These are phyloP conservation scores for Candida sojae DNA, from an alignment of 1,139 yeast genomes.

Conservation along the genomic window DNA sequence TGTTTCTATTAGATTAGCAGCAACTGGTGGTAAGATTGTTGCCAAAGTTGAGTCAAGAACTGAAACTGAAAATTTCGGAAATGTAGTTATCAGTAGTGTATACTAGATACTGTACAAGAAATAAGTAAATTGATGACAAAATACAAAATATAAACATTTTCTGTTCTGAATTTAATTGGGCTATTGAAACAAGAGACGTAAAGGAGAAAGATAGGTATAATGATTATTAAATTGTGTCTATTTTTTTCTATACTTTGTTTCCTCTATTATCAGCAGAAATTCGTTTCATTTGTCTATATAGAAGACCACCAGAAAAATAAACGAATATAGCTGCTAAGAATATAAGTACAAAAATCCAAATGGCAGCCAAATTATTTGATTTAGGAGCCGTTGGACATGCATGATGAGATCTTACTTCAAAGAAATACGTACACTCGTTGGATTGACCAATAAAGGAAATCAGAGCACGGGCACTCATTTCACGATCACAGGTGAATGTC, in stretches of 20 bases:
- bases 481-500: slow-evolving; percentile 80
- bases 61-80: slow-evolving; percentile 53
- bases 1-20: slow-evolving; percentile 69
- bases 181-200: too few relatives aligned
- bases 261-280: neutral
- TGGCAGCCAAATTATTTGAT: slow-evolving; percentile 55
- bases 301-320: slow-evolving; percentile 55
- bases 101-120: slow-evolving; percentile 9
- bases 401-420: slow-evolving; percentile 82
- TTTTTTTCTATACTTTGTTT: slow-evolving; percentile 2
- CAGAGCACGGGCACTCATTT: slow-evolving; percentile 64
- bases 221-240: too few relatives aligned
- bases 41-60: slow-evolving; percentile 75
- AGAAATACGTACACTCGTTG: slow-evolving; percentile 79
- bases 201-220: too few relatives aligned
- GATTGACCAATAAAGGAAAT: slow-evolving; percentile 70
- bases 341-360: slow-evolving; percentile 61
- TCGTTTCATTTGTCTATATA: slow-evolving; percentile 36
- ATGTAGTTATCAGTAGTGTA: slow-evolving; percentile 47
- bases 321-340: slow-evolving; percentile 55
- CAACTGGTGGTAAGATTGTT: slow-evolving; percentile 68
- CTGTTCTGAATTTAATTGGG: neutral
- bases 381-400: slow-evolving; percentile 83
- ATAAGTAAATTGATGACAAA: neutral
- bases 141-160: neutral